These are phyloP conservation scores for Ceratobasidium sp. DNA, from an alignment of 1,284 basidiomycete genomes.

Conservation along the genomic window DNA sequence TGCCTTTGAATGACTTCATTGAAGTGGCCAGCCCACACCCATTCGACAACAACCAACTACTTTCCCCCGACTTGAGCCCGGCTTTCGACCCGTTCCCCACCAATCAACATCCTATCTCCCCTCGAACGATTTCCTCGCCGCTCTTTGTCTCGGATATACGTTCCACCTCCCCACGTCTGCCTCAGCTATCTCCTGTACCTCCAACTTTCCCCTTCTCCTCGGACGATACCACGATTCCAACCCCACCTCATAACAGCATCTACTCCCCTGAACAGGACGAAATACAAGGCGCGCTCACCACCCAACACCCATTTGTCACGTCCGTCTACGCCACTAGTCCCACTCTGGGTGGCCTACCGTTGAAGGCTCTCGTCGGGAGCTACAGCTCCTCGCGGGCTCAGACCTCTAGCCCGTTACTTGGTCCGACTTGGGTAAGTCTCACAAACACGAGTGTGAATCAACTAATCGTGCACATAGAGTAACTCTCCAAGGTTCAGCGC, in stretches of 20 bases:
- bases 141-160: conserved; percentile 14
- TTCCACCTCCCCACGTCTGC: neutral
- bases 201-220: neutral
- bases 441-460: neutral
- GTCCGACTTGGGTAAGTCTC: conserved; percentile 9
- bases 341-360: neutral
- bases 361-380: conserved; percentile 5
- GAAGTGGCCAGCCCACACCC: neutral
- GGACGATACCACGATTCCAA: conserved; percentile 17
- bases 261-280: neutral
- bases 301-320: conserved; percentile 9
- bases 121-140: neutral
- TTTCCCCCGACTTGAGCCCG: conserved; percentile 1
- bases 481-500: neutral
- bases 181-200: neutral
- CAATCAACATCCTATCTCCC: neutral
- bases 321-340: conserved; percentile 26
- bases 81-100: neutral
- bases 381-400: conserved; percentile 7
- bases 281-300: neutral
- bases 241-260: conserved; percentile 7
- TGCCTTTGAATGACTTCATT: conserved; percentile 30
- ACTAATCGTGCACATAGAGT: neutral
- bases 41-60: neutral
- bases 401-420: neutral